Percentiles rank a stretch among this genome's conserved stretches.
These are phyloP conservation scores for Rhizopogon salebrosus DNA, from an alignment of 768 basidiomycete species.

Conservation along the genomic window DNA sequence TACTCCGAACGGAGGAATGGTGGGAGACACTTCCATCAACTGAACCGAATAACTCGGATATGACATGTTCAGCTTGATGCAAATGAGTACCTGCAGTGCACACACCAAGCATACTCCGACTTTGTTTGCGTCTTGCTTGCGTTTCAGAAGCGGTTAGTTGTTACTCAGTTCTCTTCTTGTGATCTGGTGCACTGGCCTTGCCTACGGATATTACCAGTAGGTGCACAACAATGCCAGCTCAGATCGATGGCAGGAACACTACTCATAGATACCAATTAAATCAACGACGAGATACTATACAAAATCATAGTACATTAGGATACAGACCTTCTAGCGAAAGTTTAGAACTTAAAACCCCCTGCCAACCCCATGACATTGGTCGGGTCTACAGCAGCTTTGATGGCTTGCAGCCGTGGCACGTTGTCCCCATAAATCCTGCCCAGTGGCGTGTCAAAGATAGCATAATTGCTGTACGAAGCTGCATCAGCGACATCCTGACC, in stretches of 20 bases:
- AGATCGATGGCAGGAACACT: too few relatives aligned
- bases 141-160: too few relatives aligned
- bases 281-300: background rate
- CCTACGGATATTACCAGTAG: background rate
- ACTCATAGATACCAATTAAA: background rate
- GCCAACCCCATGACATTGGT: conserved; percentile 54
- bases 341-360: conserved; percentile 54
- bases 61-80: too few relatives aligned
- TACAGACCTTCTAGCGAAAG: background rate
- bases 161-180: too few relatives aligned
- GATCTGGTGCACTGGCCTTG: too few relatives aligned
- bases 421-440: conserved; percentile 43
- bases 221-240: too few relatives aligned
- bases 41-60: too few relatives aligned
- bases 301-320: background rate
- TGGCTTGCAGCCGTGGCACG: conserved; percentile 29
- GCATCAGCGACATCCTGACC: conserved; percentile 36
- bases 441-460: conserved; percentile 45
- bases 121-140: too few relatives aligned
- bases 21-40: too few relatives aligned
- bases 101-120: too few relatives aligned
- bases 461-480: conserved; percentile 53
- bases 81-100: too few relatives aligned
- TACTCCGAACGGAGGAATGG: too few relatives aligned
- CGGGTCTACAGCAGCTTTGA: conserved; percentile 49